Percentiles rank a stretch among this genome's conserved stretches.
phyloP scores from a whole-genome alignment of 1,284 basidiomycete genomes.

The Malassezia sp. region DNA sequence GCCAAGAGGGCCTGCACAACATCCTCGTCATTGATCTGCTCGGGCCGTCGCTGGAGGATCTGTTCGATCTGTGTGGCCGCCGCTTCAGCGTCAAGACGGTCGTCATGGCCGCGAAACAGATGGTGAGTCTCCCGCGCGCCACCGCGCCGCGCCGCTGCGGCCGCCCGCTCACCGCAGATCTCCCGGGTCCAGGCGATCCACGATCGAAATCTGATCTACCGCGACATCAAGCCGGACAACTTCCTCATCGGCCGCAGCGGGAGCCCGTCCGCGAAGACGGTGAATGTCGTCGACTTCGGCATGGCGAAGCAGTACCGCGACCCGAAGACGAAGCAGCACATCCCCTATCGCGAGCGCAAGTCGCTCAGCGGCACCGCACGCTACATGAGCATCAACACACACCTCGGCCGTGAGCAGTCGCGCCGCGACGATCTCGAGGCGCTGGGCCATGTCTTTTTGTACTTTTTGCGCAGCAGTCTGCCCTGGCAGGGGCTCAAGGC shows the following conservation, averaged over 20 bases:
- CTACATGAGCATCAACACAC: slow-evolving; percentile 96
- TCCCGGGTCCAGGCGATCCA: slow-evolving; percentile 79
- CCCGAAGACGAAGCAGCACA: slow-evolving; percentile 92
- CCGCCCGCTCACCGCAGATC: slow-evolving; percentile 20
- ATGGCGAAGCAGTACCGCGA: slow-evolving; percentile 98
- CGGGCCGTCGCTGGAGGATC: slow-evolving; percentile 80
- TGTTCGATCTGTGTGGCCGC: slow-evolving; percentile 90
- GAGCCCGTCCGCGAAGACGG: slow-evolving; percentile 70
- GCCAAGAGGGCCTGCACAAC: slow-evolving; percentile 92
- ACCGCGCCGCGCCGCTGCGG: background rate
- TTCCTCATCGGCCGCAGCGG: slow-evolving; percentile 83
- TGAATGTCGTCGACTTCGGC: slow-evolving; percentile 84
- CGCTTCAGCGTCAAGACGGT: slow-evolving; percentile 92
- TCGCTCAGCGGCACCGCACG: slow-evolving; percentile 76
- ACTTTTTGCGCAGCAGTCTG: slow-evolving; percentile 77
- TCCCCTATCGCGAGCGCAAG: slow-evolving; percentile 90
- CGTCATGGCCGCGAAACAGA: slow-evolving; percentile 90
- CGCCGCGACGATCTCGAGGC: slow-evolving; percentile 87
- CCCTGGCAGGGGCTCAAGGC: slow-evolving; percentile 96
- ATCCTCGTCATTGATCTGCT: slow-evolving; percentile 91
- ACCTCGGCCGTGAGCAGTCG: slow-evolving; percentile 87
- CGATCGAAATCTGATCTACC: slow-evolving; percentile 92
- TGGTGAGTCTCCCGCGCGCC: slow-evolving; percentile 57
- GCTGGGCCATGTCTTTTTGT: slow-evolving; percentile 93
- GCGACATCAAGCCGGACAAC: slow-evolving; percentile 96